These are phyloP conservation scores for Tripterygium wilfordii DNA, from an alignment of 177 flowering plant species.

Conservation along the genomic window DNA sequence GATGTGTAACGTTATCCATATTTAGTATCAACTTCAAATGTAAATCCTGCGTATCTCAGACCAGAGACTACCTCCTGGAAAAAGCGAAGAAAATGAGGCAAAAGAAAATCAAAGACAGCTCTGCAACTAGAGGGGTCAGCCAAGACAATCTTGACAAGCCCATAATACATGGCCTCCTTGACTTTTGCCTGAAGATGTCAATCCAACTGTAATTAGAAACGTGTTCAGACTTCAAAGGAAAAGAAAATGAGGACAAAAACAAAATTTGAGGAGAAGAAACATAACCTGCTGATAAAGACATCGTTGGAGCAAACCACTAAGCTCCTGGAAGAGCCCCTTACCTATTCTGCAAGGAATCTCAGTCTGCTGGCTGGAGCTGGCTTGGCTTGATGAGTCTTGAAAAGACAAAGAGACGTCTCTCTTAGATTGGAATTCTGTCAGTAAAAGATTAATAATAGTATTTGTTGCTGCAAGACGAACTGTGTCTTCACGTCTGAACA, in stretches of 20 bases:
- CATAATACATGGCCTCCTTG: constrained; percentile 57
- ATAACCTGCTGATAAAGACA: constrained; percentile 85
- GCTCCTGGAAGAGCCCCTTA: constrained; percentile 61
- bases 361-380: constrained; percentile 82
- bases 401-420: constrained; percentile 33
- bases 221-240: not conserved
- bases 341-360: constrained; percentile 30
- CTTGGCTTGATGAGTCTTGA: constrained; percentile 89
- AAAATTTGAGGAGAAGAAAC: not conserved
- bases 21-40: not conserved
- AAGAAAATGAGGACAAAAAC: not conserved
- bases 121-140: constrained; percentile 47
- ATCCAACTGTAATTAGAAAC: constrained; percentile 10
- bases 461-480: constrained; percentile 67
- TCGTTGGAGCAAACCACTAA: constrained; percentile 77
- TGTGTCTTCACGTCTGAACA: constrained; percentile 71
- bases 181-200: constrained; percentile 49
- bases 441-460: constrained; percentile 58
- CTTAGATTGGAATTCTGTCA: constrained; percentile 46
- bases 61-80: constrained; percentile 21
- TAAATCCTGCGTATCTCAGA: not conserved
- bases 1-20: too few relatives aligned
- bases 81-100: constrained; percentile 67
- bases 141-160: constrained; percentile 64
- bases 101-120: constrained; percentile 59